Conservation (phyloP, 257 asterid species). For the Nicotiana benthamiana region DNA sequence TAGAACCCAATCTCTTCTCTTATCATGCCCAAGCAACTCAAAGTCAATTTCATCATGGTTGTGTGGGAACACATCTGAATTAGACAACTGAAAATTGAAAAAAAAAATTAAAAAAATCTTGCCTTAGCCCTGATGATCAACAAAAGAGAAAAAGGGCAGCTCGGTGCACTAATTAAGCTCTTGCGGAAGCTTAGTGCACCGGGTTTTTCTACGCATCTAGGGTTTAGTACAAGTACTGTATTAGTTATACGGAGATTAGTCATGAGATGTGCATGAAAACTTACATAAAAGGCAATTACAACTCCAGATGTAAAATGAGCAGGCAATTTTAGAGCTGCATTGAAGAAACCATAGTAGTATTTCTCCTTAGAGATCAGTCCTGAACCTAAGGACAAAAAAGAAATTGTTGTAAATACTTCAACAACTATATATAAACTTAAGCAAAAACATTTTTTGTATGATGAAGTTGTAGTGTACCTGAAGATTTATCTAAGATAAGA, state of each 20-base stretch:
- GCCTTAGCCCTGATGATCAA: background rate
- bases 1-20: slow-evolving; percentile 66
- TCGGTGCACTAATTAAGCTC: too few species aligned
- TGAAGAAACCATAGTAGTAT: slow-evolving; percentile 73
- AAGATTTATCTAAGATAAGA: slow-evolving; percentile 50
- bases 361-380: slow-evolving; percentile 63
- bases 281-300: slow-evolving; percentile 77
- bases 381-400: slow-evolving; percentile 32
- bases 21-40: slow-evolving; percentile 79
- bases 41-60: slow-evolving; percentile 78
- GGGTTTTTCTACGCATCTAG: background rate
- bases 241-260: background rate
- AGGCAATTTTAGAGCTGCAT: slow-evolving; percentile 73
- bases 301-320: slow-evolving; percentile 81
- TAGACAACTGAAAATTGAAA: slow-evolving; percentile 37
- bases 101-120: background rate
- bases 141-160: background rate
- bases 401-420: background rate
- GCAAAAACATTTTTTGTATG: background rate
- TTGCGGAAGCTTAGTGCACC: too few species aligned
- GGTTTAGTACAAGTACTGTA: background rate
- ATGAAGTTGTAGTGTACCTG: slow-evolving; percentile 34
- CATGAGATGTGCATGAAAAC: background rate
- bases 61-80: slow-evolving; percentile 55
- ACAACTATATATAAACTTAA: background rate